Base-by-base conservation (phyloP, 179 eudicot genomes). In the Nepenthes alata region DNA sequence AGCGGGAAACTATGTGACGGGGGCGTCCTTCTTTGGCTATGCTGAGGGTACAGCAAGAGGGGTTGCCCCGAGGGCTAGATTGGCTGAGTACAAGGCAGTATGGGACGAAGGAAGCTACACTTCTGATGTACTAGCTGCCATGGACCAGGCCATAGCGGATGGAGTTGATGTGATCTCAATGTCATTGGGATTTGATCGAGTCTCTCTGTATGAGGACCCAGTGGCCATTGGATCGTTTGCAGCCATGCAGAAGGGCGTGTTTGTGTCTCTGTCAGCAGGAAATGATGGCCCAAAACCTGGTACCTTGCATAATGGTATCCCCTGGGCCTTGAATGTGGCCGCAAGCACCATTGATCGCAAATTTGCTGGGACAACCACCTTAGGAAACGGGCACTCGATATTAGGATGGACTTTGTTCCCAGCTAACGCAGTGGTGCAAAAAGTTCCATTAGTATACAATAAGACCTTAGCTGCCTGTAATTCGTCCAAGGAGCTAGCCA, bases 11-110 rank as follows among this genome's bases (percentile, higher is more conserved):
- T 58, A 58, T 2, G 87, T 82, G 0, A 56, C 56, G 2, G 68
- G 67, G 11, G 72, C 85, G 9, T 84, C 91, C 7, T 70, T 84
- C 47, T 78, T 81, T 37, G 84, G 86, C 41, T 75, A 70, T 1
- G 97, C 91, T 0, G 1, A 25, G 0, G 97, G 97, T 1, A 70
- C 73, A 0, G 91, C 91, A 0, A 57, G 58, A 2, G 97, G 97
- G 0, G 69, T 89, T 0, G 95, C 97, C 1, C 91, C 91, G 1
- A 80, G 77, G 36, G 95, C 97, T 1, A 73, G 97, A 56, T 45
- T 89, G 11, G 85, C 97, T 0, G 74, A 58, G 4, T 89, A 87
- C 57, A 89, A 83, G 62, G 73, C 78, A 9, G 82, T 88, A 53
- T 79, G 86, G 91, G 34, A 13, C 1, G 12, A 49, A 5, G 85